Evolutionary conservation across 164 flowering plant genomes (phyloP).

Genomic region (Aristolochia fimbriata): DNA sequence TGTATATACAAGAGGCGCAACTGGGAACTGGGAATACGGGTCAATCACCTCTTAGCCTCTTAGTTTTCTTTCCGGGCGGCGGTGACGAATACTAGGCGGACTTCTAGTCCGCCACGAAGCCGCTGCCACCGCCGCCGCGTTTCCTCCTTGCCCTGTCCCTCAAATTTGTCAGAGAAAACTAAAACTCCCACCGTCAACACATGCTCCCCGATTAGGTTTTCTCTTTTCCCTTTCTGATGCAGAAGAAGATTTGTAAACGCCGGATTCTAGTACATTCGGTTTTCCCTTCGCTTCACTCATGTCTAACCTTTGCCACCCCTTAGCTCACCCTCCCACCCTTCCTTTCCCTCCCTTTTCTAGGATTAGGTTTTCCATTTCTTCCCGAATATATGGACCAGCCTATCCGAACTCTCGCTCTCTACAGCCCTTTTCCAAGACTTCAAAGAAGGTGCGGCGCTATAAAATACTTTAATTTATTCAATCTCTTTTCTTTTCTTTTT

Average conservation of each 20-base stretch:
- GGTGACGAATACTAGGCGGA: too few relatives aligned
- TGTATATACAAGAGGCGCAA: too few relatives aligned
- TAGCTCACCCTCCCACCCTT: constrained; percentile 7
- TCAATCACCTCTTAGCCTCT: too few relatives aligned
- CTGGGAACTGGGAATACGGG: too few relatives aligned
- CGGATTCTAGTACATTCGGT: constrained; percentile 39
- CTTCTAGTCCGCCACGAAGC: too few relatives aligned
- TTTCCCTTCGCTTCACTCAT: constrained; percentile 8
- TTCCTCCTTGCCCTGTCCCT: too few relatives aligned
- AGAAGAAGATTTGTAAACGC: constrained; percentile 29
- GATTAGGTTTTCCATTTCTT: constrained; percentile 10
- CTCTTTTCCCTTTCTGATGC: constrained; percentile 16
- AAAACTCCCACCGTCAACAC: not conserved
- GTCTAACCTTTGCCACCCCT: constrained; percentile 12
- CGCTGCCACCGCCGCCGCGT: too few relatives aligned
- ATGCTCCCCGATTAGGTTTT: constrained; percentile 4
- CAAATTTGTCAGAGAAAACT: too few relatives aligned
- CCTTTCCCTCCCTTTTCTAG: constrained; percentile 8
- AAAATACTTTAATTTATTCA: not conserved
- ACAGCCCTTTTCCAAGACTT: constrained; percentile 8
- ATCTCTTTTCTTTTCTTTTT: not conserved
- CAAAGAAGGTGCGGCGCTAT: constrained; percentile 9
- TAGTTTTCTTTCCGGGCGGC: too few relatives aligned
- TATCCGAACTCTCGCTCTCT: constrained; percentile 6
- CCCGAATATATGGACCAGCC: constrained; percentile 1